Evolutionary conservation across 106 monocot genomes (phyloP), one percentile per base, ranked within the genome.

Genomic region (Triglochin maritima): DNA sequence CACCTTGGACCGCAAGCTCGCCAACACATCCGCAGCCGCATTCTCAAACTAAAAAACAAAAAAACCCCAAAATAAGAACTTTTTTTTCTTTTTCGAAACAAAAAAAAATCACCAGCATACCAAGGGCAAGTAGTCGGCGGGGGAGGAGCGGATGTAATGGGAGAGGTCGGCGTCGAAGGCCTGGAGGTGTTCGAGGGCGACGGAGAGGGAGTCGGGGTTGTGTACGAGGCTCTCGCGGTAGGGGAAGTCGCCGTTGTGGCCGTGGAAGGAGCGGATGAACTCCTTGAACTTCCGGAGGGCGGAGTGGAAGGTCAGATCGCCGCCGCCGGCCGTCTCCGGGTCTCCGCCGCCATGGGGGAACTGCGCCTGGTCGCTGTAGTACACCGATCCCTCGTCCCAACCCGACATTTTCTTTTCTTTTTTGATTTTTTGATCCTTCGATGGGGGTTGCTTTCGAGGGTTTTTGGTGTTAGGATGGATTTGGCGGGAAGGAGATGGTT

Each of bases 281-380:
- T 96, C 96, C 78, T 88, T 85, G 83, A 96, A 91, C 84, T 96
- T 96, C 71, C 90, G 91, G 66, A 90, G 87, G 63, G 88, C 87
- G 60, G 96, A 65, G 78, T 96, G 96, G 80, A 75, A 78, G 46
- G 88, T 90, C 77, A 83, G 81, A 49, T 77, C 73, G 65, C 81
- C 79, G 60, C 74, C 72, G 68, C 70, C 60, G 50, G 85, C 80
- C 10, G 87, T 60, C 50, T 87, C 82, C 10, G 87, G 83, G 62
- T 85, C 88, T 6, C 82, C 86, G 60, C 71, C 81, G 71, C 89
- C 94, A 49, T 72, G 80, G 1, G 96, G 96, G 59, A 96, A 96
- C 87, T 91, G 90, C 61, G 96, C 96, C 64, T 90, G 96, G 70
- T 96, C 96, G 72, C 96, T 96, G 80, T 91, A 91, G 84, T 80